These are phyloP conservation scores for Daldinia childiae DNA, from an alignment of 495 filamentous ascomycete species.

Conservation along the genomic window DNA sequence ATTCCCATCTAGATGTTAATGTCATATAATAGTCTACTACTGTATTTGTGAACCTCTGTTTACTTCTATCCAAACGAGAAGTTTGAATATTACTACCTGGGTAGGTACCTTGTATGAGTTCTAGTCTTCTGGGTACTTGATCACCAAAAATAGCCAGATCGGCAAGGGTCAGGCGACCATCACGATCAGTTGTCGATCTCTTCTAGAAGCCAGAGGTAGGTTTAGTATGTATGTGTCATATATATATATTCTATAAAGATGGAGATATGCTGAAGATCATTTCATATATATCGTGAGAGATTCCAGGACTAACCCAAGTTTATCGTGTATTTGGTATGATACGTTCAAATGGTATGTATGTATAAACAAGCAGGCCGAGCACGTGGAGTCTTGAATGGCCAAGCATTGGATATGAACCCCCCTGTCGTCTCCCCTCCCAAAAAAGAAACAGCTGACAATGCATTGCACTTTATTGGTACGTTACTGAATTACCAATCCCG, in stretches of 20 bases:
- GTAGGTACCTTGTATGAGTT: not conserved
- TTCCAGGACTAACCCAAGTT: not conserved
- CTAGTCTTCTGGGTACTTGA: not conserved
- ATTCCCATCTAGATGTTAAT: not conserved
- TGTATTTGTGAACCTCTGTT: not conserved
- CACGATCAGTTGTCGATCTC: not conserved
- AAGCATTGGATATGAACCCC: slow-evolving; percentile 31
- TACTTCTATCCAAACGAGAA: not conserved
- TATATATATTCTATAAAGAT: not conserved
- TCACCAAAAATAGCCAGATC: not conserved
- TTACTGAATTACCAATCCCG: slow-evolving; percentile 4
- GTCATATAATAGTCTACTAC: not conserved
- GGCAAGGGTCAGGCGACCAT: not conserved
- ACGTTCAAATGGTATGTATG: not conserved
- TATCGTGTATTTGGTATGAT: not conserved
- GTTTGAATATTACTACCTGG: not conserved
- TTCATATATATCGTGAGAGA: not conserved
- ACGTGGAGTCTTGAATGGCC: slow-evolving; percentile 40
- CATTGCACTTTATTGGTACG: slow-evolving; percentile 15
- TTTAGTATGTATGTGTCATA: not conserved
- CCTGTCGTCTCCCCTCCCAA: not conserved
- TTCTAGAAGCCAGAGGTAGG: not conserved
- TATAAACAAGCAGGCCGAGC: slow-evolving; percentile 10
- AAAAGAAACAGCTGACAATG: slow-evolving; percentile 21
- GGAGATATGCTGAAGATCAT: not conserved